phyloP scores from a whole-genome alignment of 2,329 filamentous ascomycete genomes.

The Gremmenia infestans region DNA sequence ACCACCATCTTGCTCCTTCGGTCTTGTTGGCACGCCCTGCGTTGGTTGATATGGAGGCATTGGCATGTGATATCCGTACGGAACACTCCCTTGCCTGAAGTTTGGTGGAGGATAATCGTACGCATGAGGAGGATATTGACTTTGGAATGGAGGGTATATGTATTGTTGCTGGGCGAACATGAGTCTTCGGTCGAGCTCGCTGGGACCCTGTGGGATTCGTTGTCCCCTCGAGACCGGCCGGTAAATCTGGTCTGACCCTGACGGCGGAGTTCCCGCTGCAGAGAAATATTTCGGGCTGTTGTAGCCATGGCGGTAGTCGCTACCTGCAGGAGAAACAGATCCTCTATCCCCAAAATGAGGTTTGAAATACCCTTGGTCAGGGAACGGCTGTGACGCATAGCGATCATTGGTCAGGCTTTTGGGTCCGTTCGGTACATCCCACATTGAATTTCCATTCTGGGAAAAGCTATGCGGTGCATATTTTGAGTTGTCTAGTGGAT shows the following conservation, averaged over 20 bases:
- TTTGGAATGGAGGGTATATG: slow-evolving; percentile 35
- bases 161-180: slow-evolving; percentile 29
- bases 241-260: slow-evolving; percentile 26
- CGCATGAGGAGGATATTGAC: slow-evolving; percentile 34
- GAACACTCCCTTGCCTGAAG: slow-evolving; percentile 34
- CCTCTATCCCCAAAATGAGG: slow-evolving; percentile 25
- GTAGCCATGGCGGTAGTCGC: slow-evolving; percentile 29
- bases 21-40: slow-evolving; percentile 26
- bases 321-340: slow-evolving; percentile 28
- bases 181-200: slow-evolving; percentile 27
- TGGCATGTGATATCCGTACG: slow-evolving; percentile 33
- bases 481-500: slow-evolving; percentile 25
- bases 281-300: slow-evolving; percentile 30
- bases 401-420: slow-evolving; percentile 24
- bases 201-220: slow-evolving; percentile 23
- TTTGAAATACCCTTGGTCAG: slow-evolving; percentile 28
- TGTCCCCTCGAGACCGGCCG: slow-evolving; percentile 25
- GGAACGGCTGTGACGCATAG: slow-evolving; percentile 25
- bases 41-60: slow-evolving; percentile 23
- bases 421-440: slow-evolving; percentile 22
- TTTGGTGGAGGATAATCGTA: slow-evolving; percentile 36
- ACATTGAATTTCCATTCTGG: slow-evolving; percentile 22
- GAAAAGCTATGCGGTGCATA: slow-evolving; percentile 21
- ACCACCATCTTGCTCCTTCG: slow-evolving; percentile 32
- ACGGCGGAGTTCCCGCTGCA: slow-evolving; percentile 23